Evolutionary conservation across 2,329 filamentous ascomycete genomes (phyloP), one percentile per base, ranked within the genome.

Genomic region (Ceratocystis lukuohia): DNA sequence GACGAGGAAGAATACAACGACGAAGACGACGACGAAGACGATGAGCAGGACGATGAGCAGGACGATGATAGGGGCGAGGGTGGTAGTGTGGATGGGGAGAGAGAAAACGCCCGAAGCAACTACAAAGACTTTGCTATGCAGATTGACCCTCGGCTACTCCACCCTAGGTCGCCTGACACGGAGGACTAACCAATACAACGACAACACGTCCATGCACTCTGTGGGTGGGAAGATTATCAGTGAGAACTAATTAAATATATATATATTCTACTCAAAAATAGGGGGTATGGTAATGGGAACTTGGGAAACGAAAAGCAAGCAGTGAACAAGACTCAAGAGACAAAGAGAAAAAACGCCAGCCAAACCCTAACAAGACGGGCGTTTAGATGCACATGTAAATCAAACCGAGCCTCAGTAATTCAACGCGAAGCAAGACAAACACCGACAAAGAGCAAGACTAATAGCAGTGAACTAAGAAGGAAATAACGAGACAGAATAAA

Each of bases 1-100:
- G 72, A 69, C 0, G 70, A 71, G 2, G 72, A 70, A 8, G 69
- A 71, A 6, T 67, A 69, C 3, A 72, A 74, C 5, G 74, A 74
- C 10, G 72, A 70, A n/a, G 70, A 72, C 4, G 68, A 67, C 7
- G 69, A 70, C 6, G 71, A 72, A 8, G 68, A 68, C 7, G 69
- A 70, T 5, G 71, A 72, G 8, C 67, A 68, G 0, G 71, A 72
- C 0, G 72, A 73, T 10, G 73, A 69, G 1, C 73, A 70, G 12
- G 65, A 61, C 3, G 67, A 69, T 1, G 69, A 67, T 7, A 68
- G 69, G 1, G 68, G 59, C 2, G 70, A 69, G 7, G 71, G 70
- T 0, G 70, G 69, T 3, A 71, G 69, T 4, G 46, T 20, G 48
- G 25, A 25, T 53, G 48, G 48, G 5, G 68, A 71, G 20, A 70